Conservation (phyloP, 257 asterid species). For the Solanum microdontum region DNA sequence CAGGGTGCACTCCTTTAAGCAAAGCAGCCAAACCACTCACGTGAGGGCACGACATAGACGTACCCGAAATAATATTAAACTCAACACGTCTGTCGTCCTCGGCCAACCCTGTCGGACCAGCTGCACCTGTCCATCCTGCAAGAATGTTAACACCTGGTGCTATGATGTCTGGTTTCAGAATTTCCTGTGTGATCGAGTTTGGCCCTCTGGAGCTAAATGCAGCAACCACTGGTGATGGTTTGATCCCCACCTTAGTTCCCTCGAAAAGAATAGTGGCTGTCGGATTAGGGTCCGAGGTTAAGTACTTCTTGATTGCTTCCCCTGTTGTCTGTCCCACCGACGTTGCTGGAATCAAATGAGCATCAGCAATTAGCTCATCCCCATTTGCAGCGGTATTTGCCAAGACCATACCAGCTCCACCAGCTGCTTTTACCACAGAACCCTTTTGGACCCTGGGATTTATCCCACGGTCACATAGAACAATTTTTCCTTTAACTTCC, state of each 20-base stretch:
- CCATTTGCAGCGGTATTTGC: slow-evolving; percentile 54
- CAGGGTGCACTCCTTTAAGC: slow-evolving; percentile 48
- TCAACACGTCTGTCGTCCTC: slow-evolving; percentile 26
- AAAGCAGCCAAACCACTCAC: slow-evolving; percentile 48
- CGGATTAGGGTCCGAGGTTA: slow-evolving; percentile 20
- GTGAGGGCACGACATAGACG: slow-evolving; percentile 66
- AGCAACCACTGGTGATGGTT: slow-evolving; percentile 65
- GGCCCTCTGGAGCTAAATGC: slow-evolving; percentile 64
- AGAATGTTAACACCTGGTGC: slow-evolving; percentile 52
- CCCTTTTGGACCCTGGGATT: slow-evolving; percentile 46
- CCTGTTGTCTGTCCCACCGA: slow-evolving; percentile 45
- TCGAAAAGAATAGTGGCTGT: slow-evolving; percentile 33
- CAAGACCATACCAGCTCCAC: slow-evolving; percentile 52
- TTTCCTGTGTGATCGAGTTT: slow-evolving; percentile 42
- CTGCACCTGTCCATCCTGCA: slow-evolving; percentile 43
- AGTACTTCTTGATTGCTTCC: slow-evolving; percentile 28
- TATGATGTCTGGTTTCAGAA: slow-evolving; percentile 54
- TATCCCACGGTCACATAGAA: slow-evolving; percentile 45
- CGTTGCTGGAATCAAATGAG: slow-evolving; percentile 44
- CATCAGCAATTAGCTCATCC: slow-evolving; percentile 55
- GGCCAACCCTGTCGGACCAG: slow-evolving; percentile 42
- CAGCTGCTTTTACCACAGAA: slow-evolving; percentile 35
- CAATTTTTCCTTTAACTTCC: slow-evolving; percentile 44
- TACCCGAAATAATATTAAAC: slow-evolving; percentile 55
- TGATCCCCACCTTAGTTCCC: slow-evolving; percentile 48